These are phyloP conservation scores for Aspergillus aculeatus DNA, from an alignment of 2,329 filamentous ascomycete genomes.

Conservation along the genomic window DNA sequence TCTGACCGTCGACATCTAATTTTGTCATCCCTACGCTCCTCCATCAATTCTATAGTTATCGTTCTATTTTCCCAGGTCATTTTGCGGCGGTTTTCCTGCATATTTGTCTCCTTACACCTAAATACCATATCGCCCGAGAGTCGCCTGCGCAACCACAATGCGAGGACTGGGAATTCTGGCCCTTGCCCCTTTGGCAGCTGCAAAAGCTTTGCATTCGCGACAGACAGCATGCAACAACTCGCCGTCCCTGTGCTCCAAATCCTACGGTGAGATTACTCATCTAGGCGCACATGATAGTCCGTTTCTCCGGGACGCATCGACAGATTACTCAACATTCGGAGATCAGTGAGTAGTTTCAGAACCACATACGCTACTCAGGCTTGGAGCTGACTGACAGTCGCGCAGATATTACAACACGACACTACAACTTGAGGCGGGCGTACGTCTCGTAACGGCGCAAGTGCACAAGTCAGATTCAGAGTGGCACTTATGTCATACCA, in stretches of 20 bases:
- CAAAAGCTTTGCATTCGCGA: slow-evolving; percentile 30
- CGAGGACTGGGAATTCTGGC: slow-evolving; percentile 29
- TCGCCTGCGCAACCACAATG: slow-evolving; percentile 24
- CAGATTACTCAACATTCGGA: slow-evolving; percentile 62
- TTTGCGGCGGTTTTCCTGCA: background rate
- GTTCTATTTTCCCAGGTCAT: background rate
- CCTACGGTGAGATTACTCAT: slow-evolving; percentile 75
- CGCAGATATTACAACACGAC: slow-evolving; percentile 63
- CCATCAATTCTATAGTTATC: too few relatives aligned
- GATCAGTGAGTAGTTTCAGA: slow-evolving; percentile 60
- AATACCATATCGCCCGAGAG: background rate
- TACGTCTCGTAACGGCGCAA: slow-evolving; percentile 70
- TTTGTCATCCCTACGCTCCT: background rate
- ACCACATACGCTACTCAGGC: background rate
- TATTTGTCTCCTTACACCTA: background rate
- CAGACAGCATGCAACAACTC: slow-evolving; percentile 74
- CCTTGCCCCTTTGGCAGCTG: slow-evolving; percentile 30
- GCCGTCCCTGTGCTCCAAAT: slow-evolving; percentile 65
- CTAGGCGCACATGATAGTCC: slow-evolving; percentile 74
- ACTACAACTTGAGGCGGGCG: slow-evolving; percentile 66
- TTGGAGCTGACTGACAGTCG: slow-evolving; percentile 9
- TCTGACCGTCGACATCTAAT: background rate
- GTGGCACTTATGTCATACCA: slow-evolving; percentile 69
- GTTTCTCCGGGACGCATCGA: slow-evolving; percentile 65
- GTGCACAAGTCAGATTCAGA: slow-evolving; percentile 62